phyloP scores from a whole-genome alignment of 163 green algal genomes.

The Picocystis sp. region DNA sequence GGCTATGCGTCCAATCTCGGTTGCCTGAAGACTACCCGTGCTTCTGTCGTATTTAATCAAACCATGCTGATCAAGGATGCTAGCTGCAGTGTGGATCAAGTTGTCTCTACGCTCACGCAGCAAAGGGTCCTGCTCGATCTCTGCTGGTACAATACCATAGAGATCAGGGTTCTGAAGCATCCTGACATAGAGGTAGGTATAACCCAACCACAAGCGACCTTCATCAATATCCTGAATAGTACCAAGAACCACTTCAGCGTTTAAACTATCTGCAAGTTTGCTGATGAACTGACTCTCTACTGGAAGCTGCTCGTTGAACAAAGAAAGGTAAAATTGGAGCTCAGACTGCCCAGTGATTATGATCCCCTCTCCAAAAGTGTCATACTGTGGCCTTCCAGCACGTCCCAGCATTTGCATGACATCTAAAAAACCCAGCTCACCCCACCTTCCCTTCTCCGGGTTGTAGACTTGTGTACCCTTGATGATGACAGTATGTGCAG shows the following conservation, averaged over 20 bases:
- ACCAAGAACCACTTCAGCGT: slow-evolving; percentile 89
- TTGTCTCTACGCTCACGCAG: slow-evolving; percentile 70
- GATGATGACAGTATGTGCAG: slow-evolving; percentile 96
- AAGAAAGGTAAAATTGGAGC: slow-evolving; percentile 95
- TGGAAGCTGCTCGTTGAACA: slow-evolving; percentile 95
- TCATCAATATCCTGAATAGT: slow-evolving; percentile 64
- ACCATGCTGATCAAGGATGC: slow-evolving; percentile 66
- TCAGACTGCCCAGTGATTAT: slow-evolving; percentile 87
- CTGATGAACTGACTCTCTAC: slow-evolving; percentile 86
- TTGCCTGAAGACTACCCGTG: slow-evolving; percentile 54
- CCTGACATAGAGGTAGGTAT: slow-evolving; percentile 93
- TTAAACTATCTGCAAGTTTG: slow-evolving; percentile 82
- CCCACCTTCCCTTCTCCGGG: slow-evolving; percentile 53
- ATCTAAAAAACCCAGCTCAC: slow-evolving; percentile 69
- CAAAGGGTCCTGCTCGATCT: slow-evolving; percentile 40
- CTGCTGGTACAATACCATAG: slow-evolving; percentile 67
- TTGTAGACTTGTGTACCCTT: slow-evolving; percentile 91
- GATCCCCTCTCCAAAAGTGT: slow-evolving; percentile 87
- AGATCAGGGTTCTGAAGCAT: slow-evolving; percentile 82
- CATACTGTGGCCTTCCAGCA: slow-evolving; percentile 82
- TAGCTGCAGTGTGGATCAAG: slow-evolving; percentile 66
- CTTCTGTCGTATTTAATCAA: slow-evolving; percentile 69
- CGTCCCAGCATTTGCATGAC: slow-evolving; percentile 97
- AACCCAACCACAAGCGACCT: slow-evolving; percentile 80
- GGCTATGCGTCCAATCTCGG: slow-evolving; percentile 89